Base-by-base conservation (phyloP, 192 early-diverging fungal genomes). In the Haplosporangium gracile region DNA sequence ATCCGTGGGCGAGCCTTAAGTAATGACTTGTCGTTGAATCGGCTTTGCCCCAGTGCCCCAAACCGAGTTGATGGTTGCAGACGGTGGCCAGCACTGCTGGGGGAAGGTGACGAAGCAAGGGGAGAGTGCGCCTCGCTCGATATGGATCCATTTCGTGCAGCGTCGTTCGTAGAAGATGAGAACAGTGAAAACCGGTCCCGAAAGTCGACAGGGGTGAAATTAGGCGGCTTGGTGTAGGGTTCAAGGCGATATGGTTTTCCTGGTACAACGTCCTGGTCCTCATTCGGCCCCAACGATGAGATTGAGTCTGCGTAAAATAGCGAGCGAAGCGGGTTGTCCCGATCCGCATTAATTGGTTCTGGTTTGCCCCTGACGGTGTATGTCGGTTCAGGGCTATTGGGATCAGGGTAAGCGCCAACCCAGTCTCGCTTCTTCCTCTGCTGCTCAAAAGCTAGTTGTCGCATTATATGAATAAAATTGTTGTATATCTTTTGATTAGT, bases 381-480 rank as follows among this genome's bases (percentile, higher is more conserved):
- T 16, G n/a, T 38, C 2, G 69, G 60, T 47, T 70, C 40, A 2
- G 55, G 63, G 32, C 65, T 43, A 20, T 38, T 22, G 45, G 55
- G 53, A 1, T 51, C 68, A 29, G 83, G 83, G 18, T 77, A 86
- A 22, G 83, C 83, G n/a, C 83, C 83, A 20, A 86, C 79, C 83
- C 83, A 86, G 10, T 74, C 83, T 18, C 49, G 49, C 45, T 57
- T 39, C 42, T 68, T 75, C 11, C 55, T 34, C n/a, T 76, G 76
- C 32, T 84, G 77, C 34, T 84, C 53, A 6, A 65, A 57, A 0
- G 71, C 72, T 75, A 26, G 39, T 78, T 78, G 24, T 16, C 8
- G 42, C 10, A 11, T 60, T 24, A 76, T 16, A 63, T n/a, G 18
- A n/a, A 3, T 18, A 76, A 1, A 42, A 55, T 39, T 7, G n/a